phyloP scores from a whole-genome alignment of 306 rosid genomes.

The Quercus glauca region DNA sequence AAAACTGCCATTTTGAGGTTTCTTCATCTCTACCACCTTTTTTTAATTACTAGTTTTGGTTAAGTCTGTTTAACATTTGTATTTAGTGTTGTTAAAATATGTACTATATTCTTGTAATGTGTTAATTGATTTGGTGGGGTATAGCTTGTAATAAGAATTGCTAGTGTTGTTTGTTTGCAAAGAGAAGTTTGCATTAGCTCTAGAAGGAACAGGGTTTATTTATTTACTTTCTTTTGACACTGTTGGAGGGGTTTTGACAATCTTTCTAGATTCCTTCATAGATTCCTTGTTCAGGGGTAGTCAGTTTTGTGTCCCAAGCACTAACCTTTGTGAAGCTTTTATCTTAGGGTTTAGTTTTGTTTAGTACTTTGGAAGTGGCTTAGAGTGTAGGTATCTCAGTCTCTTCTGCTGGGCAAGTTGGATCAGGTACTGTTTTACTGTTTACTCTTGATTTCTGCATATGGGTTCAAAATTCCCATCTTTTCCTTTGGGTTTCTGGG shows the following conservation, averaged over 20 bases:
- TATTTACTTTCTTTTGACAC: not conserved
- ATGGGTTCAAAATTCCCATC: slow-evolving; percentile 12
- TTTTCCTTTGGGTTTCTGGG: not conserved
- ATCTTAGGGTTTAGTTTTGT: slow-evolving; percentile 2
- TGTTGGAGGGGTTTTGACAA: slow-evolving; percentile 4
- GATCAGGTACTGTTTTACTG: slow-evolving; percentile 28
- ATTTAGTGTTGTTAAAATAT: not conserved
- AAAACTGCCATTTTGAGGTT: slow-evolving; percentile 22
- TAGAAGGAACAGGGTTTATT: not conserved
- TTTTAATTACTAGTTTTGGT: not conserved
- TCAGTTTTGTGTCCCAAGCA: not conserved
- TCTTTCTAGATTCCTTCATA: not conserved
- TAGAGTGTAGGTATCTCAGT: slow-evolving; percentile 1
- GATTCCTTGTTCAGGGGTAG: slow-evolving; percentile 1
- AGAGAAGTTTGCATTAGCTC: not conserved
- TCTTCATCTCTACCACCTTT: not conserved
- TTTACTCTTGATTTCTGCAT: slow-evolving; percentile 8
- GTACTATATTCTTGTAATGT: not conserved
- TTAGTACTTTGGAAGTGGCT: not conserved
- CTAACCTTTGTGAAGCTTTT: not conserved
- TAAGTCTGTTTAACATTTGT: not conserved
- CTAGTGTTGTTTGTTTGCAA: slow-evolving; percentile 6
- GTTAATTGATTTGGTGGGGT: not conserved
- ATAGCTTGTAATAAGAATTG: slow-evolving; percentile 9
- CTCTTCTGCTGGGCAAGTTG: slow-evolving; percentile 3